Base-by-base conservation (phyloP, 164 flowering plant genomes). In the Sextonia rubra region DNA sequence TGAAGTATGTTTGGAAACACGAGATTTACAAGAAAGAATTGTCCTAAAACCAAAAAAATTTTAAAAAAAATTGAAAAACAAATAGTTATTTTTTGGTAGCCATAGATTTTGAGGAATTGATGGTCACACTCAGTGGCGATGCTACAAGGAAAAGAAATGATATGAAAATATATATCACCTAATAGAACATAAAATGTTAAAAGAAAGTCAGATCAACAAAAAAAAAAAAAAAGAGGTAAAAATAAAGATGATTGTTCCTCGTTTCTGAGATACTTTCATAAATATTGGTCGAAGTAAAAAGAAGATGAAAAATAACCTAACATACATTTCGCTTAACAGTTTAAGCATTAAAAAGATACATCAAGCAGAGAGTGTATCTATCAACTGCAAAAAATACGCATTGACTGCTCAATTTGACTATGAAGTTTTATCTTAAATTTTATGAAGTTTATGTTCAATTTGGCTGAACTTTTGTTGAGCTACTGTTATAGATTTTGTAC, bases 1-100 rank as follows among this genome's bases (percentile, higher is more conserved):
- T 95, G 87, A 78, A 78, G 73, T 18, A 72, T 18, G 58, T 37
- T 37, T 7, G 44, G 23, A 56, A 72, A 3, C 22, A 58, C 4
- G 32, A 73, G n/a, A 24, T 27, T 27, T 4, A n/a, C 5, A 47
- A 49, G 20, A 37, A 37, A 37, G 6, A 7, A 37, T 37, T 37
- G n/a, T n/a, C 7, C 0, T 5, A 8, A 37, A 27, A 27, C n/a
- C n/a, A n/a, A n/a, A n/a, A n/a, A n/a, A n/a, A n/a, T n/a, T n/a
- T n/a, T n/a, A n/a, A n/a, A 27, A 52, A 32, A 44, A 15, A 52
- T 18, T 12, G 14, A 52, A 15, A 15, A 14, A 23, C 48, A 66
- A 44, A 15, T 66, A 44, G 2, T 6, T 64, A 3, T n/a, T 18
- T n/a, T 27, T 37, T 37, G 44, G 44, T 9, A 37, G 26, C 4